These are phyloP conservation scores for Hansfordia pulvinata DNA, from an alignment of 2,329 filamentous ascomycete genomes.

Conservation along the genomic window DNA sequence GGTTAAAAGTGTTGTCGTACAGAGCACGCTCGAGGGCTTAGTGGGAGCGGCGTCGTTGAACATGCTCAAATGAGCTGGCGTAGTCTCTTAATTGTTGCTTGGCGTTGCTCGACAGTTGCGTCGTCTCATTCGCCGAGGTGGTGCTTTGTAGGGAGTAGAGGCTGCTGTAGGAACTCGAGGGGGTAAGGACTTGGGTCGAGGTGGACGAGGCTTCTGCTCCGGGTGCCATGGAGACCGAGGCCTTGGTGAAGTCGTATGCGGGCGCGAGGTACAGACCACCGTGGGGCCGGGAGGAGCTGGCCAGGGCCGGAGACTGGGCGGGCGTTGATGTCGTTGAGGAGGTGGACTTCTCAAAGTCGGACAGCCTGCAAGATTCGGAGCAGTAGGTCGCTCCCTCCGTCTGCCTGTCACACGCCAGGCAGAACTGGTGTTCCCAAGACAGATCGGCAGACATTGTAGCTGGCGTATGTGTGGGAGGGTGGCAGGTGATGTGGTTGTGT, in stretches of 20 bases:
- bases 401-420: slow-evolving; percentile 85
- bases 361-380: slow-evolving; percentile 79
- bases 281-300: slow-evolving; percentile 28
- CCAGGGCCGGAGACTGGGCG: slow-evolving; percentile 41
- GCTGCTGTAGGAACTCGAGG: slow-evolving; percentile 74
- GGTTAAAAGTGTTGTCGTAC: slow-evolving; percentile 1
- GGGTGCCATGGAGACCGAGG: slow-evolving; percentile 27
- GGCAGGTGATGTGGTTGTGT: no score
- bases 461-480: no score
- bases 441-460: slow-evolving; percentile 45
- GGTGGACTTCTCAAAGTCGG: slow-evolving; percentile 67
- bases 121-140: slow-evolving; percentile 36
- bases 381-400: slow-evolving; percentile 75
- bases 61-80: slow-evolving; percentile 75
- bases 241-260: slow-evolving; percentile 60
- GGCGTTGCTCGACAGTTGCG: slow-evolving; percentile 59
- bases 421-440: slow-evolving; percentile 79
- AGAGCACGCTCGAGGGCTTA: slow-evolving; percentile 16
- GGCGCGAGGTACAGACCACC: slow-evolving; percentile 56
- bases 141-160: slow-evolving; percentile 65
- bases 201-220: slow-evolving; percentile 15
- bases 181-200: slow-evolving; percentile 36
- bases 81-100: slow-evolving; percentile 74
- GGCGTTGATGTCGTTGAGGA: slow-evolving; percentile 38
- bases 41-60: slow-evolving; percentile 42